Percentiles rank a stretch among this genome's conserved stretches.
phyloP scores from a whole-genome alignment of 2,329 filamentous ascomycete species.

The Fusarium kyushuense region DNA sequence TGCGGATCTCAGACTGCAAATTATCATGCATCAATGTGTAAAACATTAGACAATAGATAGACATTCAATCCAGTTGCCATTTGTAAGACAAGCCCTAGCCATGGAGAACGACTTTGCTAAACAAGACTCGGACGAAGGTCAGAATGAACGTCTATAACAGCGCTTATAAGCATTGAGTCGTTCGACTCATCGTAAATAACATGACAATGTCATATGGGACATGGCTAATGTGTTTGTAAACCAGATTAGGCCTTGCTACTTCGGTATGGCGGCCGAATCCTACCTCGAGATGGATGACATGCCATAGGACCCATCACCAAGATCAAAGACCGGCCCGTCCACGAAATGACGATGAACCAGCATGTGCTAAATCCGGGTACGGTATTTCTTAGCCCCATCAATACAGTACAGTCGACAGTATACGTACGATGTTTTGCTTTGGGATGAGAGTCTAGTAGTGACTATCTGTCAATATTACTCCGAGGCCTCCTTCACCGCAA shows the following conservation, averaged over 20 bases:
- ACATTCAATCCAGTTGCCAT: slow-evolving; percentile 2
- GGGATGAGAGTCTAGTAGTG: neutral
- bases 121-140: neutral
- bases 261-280: slow-evolving; percentile 36
- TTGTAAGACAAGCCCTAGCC: neutral
- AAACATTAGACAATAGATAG: slow-evolving; percentile 6
- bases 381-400: slow-evolving; percentile 14
- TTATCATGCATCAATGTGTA: slow-evolving; percentile 19
- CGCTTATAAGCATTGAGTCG: neutral
- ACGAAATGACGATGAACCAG: slow-evolving; percentile 40
- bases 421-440: slow-evolving; percentile 12
- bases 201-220: slow-evolving; percentile 14
- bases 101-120: neutral
- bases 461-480: slow-evolving; percentile 18
- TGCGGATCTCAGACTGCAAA: slow-evolving; percentile 13
- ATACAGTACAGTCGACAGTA: too few relatives aligned
- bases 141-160: slow-evolving; percentile 1
- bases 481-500: slow-evolving; percentile 36
- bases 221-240: slow-evolving; percentile 9
- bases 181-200: slow-evolving; percentile 15
- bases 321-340: slow-evolving; percentile 10
- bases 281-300: slow-evolving; percentile 28
- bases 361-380: slow-evolving; percentile 31
- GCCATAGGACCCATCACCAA: slow-evolving; percentile 11
- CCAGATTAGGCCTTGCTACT: slow-evolving; percentile 18